phyloP scores from a whole-genome alignment of 305 asterid species.

The Fraxinus ornus region DNA sequence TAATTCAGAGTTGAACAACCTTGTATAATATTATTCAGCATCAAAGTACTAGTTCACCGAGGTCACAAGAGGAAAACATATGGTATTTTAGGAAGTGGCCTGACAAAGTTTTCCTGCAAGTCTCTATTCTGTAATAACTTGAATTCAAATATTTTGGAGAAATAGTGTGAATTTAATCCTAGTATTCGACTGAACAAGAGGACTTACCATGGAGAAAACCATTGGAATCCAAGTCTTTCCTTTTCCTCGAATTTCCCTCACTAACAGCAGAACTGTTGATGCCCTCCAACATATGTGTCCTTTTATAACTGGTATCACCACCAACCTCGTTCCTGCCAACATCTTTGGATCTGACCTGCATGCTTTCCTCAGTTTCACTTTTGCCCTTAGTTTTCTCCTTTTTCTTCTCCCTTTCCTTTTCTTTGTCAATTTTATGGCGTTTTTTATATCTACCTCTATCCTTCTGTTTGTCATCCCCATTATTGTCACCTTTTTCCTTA shows the following conservation, averaged over 20 bases:
- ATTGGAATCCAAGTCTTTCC: slow-evolving; percentile 32
- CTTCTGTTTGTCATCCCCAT: slow-evolving; percentile 35
- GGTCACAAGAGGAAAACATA: slow-evolving; percentile 15
- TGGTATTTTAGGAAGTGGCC: not conserved
- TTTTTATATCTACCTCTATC: slow-evolving; percentile 34
- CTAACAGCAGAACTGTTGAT: slow-evolving; percentile 11
- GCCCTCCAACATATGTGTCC: slow-evolving; percentile 15
- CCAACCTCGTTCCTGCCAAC: slow-evolving; percentile 18
- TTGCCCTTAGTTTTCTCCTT: slow-evolving; percentile 26
- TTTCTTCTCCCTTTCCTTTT: slow-evolving; percentile 35
- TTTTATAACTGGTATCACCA: slow-evolving; percentile 10
- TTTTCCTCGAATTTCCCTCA: slow-evolving; percentile 31
- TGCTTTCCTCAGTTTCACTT: slow-evolving; percentile 21
- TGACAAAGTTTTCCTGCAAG: not conserved
- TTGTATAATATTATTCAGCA: slow-evolving; percentile 20
- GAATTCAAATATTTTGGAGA: not conserved
- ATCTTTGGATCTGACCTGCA: slow-evolving; percentile 20
- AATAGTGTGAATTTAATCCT: slow-evolving; percentile 10
- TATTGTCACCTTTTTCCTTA: slow-evolving; percentile 38
- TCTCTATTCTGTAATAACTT: not conserved
- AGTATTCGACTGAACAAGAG: slow-evolving; percentile 26
- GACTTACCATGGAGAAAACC: slow-evolving; percentile 50
- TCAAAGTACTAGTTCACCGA: not conserved
- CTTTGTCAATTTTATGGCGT: slow-evolving; percentile 40
- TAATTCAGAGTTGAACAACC: slow-evolving; percentile 21